Evolutionary conservation across 805 yeast genomes (phyloP).

Genomic region (Maudiozyma turicensis): DNA sequence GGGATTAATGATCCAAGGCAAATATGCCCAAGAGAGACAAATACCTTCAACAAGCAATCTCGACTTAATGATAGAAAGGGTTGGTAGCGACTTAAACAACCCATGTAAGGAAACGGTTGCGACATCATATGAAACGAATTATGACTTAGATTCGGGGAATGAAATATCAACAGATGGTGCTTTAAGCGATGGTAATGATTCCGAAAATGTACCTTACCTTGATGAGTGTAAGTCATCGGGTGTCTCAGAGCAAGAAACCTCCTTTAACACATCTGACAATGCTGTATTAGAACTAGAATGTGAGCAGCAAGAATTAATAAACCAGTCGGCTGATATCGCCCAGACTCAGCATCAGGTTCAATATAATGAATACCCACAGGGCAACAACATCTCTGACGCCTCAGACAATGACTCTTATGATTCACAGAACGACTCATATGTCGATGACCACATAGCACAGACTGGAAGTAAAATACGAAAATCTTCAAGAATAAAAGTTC

Average conservation of each 20-base stretch:
- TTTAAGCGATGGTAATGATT: not conserved
- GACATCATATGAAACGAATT: not conserved
- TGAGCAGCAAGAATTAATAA: not conserved
- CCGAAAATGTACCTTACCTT: constrained; percentile 39
- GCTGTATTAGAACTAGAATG: constrained; percentile 22
- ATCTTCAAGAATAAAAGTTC: constrained; percentile 54
- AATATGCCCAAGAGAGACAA: no score
- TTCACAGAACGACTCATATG: not conserved
- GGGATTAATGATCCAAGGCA: no score
- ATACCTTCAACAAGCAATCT: no score
- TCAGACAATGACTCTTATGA: no score
- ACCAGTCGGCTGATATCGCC: no score
- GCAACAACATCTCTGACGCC: no score
- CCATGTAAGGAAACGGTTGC: no score
- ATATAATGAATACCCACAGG: no score
- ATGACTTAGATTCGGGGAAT: not conserved
- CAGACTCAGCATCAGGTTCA: no score
- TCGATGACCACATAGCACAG: not conserved
- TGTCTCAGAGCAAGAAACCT: constrained; percentile 9
- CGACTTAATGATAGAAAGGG: no score
- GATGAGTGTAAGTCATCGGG: constrained; percentile 66
- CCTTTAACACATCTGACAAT: constrained; percentile 20
- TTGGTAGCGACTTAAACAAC: no score
- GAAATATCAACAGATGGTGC: not conserved
- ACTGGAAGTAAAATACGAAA: constrained; percentile 33